Evolutionary conservation across 805 yeast species (phyloP), one percentile per base, ranked within the genome.

Genomic region (Metschnikowia lachancei): DNA sequence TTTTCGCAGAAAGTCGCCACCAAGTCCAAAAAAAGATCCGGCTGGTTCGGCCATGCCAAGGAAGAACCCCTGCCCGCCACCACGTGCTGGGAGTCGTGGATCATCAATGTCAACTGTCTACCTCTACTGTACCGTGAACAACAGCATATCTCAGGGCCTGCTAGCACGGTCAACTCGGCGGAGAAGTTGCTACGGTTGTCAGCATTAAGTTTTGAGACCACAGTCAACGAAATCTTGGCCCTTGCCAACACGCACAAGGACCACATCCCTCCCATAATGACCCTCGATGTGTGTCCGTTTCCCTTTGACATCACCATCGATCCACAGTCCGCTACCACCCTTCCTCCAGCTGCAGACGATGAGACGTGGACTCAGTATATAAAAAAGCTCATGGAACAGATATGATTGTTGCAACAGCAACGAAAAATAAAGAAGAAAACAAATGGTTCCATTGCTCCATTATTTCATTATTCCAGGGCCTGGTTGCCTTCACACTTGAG

Each of bases 231-330:
- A 45, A 75, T 85, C n/a, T 64, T 80, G 30, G 74, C 76, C 13
- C 62, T 67, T n/a, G 80, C 73, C 13, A 85, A 84, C 55, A 56
- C 60, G 6, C 73, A 82, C 56, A 83, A 80, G 56, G 77, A 72
- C 39, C 90, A 84, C 54, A 81, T 87, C 2, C 95, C 95, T 3
- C 85, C 87, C 0, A 83, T 87, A 19, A 78, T 84, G 14, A 76
- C 87, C 1, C 67, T 81, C 13, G 89, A 83, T 3, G 66, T 76
- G 24, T 66, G 81, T 10, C 92, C 94, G 2, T 87, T 87, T 57
- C 87, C 75, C 1, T 72, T 66, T 50, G 54, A 48, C 8, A 69
- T 72, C n/a, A 53, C 56, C 12, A 55, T 69, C 16, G 63, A 39
- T 41, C 53, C 49, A 31, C 37, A 37, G 40, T 31, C 43, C 18